Base-by-base conservation (phyloP, 805 yeast species). In the Yarrowia bubula region DNA sequence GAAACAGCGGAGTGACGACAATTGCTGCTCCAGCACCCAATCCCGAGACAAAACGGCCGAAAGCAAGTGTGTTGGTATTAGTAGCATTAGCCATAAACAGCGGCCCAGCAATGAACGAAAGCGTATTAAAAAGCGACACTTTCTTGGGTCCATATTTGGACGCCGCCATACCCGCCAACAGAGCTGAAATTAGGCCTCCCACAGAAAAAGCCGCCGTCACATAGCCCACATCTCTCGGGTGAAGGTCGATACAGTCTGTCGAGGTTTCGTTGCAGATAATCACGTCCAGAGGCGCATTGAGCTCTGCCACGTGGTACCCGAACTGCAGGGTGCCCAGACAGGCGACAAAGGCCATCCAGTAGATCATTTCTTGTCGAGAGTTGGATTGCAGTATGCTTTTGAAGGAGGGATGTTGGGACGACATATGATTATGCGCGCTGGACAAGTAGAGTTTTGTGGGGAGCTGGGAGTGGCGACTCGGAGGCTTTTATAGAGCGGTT, bases 251-350 rank as follows among this genome's bases (percentile, higher is more conserved):
- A 73, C 96, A 90, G 70, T 80, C 78, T 44, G 62, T 63, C 11
- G 64, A 31, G 5, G 50, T 66, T 38, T 66, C 69, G 15, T 67
- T 70, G 72, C 96, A 90, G 10, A 89, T 82, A 55, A 91, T 79
- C 37, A 84, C 83, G 13, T 83, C 81, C 66, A 88, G 89, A 0
- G 98, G 97, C 7, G 97, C 96, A 76, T 93, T 93, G 73, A 93
- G 80, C 74, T 92, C 98, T 1, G 97, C 88, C 88, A 93, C 87
- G 74, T 95, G 98, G 74, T 89, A 91, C 1, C 99, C 99, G 75
- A 88, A 95, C 75, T 92, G 98, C 11, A 92, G 78, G 1, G 96
- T 84, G 1, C 92, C 92, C 28, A 91, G 72, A 69, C 96, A 89
- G 6, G 87, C 85, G 11, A 89, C 84, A 0, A 81, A 72, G 10